A percentile compares a stretch with the other conserved stretches of the same genome.
Conservation (phyloP, 352 stramenopile genomes). For the Pythium scleroteichum region DNA sequence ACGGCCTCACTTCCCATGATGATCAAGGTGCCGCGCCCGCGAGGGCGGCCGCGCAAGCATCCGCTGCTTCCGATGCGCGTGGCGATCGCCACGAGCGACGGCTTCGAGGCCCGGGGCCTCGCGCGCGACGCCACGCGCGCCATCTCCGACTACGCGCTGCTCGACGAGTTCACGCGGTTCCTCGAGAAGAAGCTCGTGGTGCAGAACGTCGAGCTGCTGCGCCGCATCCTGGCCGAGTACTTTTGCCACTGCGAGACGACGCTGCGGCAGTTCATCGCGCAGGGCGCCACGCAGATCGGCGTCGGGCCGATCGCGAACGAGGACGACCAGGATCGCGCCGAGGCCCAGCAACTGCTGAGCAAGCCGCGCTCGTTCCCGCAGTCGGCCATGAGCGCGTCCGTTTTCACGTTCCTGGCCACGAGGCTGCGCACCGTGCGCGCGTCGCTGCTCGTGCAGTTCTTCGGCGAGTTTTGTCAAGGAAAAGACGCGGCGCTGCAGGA, state of each 20-base stretch:
- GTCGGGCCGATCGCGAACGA: conserved; percentile 14
- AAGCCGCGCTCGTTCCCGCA: neutral
- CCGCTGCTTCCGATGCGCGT: conserved; percentile 2
- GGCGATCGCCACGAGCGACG: conserved; percentile 24
- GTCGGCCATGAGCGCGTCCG: conserved; percentile 1
- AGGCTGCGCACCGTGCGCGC: conserved; percentile 5
- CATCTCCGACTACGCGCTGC: conserved; percentile 28
- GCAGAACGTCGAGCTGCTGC: conserved; percentile 49
- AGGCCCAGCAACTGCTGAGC: conserved; percentile 2
- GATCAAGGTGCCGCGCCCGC: neutral
- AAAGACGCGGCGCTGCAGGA: conserved; percentile 40
- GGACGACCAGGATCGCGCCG: neutral
- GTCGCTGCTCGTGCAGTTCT: conserved; percentile 25
- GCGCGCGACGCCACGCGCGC: conserved; percentile 2
- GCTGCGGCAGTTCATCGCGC: conserved; percentile 38
- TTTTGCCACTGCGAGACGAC: conserved; percentile 51
- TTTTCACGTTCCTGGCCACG: conserved; percentile 22
- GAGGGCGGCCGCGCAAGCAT: neutral
- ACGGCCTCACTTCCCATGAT: neutral
- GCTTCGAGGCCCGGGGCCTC: conserved; percentile 9
- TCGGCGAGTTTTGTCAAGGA: conserved; percentile 51
- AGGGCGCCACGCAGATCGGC: conserved; percentile 15
- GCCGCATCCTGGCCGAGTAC: conserved; percentile 56
- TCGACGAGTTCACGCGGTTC: conserved; percentile 57
- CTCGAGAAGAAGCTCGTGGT: conserved; percentile 51